Percentiles rank a stretch among this genome's conserved stretches.
Conservation (phyloP, 140 eudicot genomes). For the Ambrosia hybrid region DNA sequence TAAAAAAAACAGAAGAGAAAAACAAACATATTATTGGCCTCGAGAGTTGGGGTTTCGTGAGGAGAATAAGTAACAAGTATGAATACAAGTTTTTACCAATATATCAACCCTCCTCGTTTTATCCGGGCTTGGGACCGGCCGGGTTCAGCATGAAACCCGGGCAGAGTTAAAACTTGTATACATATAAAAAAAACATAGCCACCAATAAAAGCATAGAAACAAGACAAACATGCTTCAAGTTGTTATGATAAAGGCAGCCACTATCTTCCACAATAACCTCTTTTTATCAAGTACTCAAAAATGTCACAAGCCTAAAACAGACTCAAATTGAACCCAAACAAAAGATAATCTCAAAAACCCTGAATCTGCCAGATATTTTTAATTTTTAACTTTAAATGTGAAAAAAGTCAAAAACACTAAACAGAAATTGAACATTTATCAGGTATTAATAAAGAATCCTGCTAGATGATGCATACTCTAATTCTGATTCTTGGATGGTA, state of each 20-base stretch:
- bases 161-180: slow-evolving; percentile 24
- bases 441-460: neutral
- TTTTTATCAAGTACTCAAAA: neutral
- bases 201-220: neutral
- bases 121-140: slow-evolving; percentile 17
- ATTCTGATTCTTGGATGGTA: neutral
- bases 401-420: neutral
- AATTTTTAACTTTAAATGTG: too few relatives aligned
- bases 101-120: slow-evolving; percentile 14
- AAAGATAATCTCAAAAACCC: too few relatives aligned
- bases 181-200: neutral
- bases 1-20: too few relatives aligned
- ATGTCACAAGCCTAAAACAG: neutral
- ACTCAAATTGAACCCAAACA: too few relatives aligned
- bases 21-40: too few relatives aligned
- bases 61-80: too few relatives aligned
- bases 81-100: slow-evolving; percentile 13
- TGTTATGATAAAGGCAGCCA: too few relatives aligned
- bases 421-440: neutral
- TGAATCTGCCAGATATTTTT: too few relatives aligned
- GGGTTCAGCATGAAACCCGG: neutral
- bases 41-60: too few relatives aligned
- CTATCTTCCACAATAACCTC: neutral
- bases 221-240: neutral
- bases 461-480: neutral